These are phyloP conservation scores for Zancudomyces culisetae DNA, from an alignment of 371 early-diverging fungal genomes.

Conservation along the genomic window DNA sequence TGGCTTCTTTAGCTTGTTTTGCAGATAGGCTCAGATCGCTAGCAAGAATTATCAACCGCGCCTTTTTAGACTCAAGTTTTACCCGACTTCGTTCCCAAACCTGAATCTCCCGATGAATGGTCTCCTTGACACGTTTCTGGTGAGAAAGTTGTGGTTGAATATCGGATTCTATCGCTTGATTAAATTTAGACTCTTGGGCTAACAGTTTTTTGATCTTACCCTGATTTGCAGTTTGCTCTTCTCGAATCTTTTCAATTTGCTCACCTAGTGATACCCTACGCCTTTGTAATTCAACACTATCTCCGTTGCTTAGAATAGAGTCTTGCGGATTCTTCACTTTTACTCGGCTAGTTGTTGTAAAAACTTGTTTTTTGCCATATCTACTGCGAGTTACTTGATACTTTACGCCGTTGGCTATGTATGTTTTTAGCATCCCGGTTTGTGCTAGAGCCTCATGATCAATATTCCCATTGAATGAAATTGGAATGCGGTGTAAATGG, in stretches of 20 bases:
- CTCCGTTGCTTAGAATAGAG: slow-evolving; percentile 24
- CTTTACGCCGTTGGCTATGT: slow-evolving; percentile 28
- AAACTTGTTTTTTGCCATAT: slow-evolving; percentile 24
- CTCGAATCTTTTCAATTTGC: slow-evolving; percentile 19
- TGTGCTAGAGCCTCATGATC: slow-evolving; percentile 26
- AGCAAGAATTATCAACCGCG: slow-evolving; percentile 4
- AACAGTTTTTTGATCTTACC: slow-evolving; percentile 11
- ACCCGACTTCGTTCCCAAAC: slow-evolving; percentile 3
- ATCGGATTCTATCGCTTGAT: background rate
- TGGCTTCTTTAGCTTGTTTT: slow-evolving; percentile 4
- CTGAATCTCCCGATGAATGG: background rate
- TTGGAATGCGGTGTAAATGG: slow-evolving; percentile 38
- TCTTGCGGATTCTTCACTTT: slow-evolving; percentile 3
- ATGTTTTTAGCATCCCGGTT: slow-evolving; percentile 17
- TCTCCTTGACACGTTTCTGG: background rate
- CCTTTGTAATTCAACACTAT: slow-evolving; percentile 15
- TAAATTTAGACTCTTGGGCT: slow-evolving; percentile 16
- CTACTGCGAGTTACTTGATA: slow-evolving; percentile 28
- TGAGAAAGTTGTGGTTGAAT: background rate
- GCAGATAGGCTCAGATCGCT: slow-evolving; percentile 17
- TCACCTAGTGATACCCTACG: slow-evolving; percentile 19
- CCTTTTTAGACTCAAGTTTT: slow-evolving; percentile 5
- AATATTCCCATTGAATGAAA: slow-evolving; percentile 18
- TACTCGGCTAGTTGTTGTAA: slow-evolving; percentile 20
- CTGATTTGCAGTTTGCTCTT: slow-evolving; percentile 10